A percentile compares a stretch with the other conserved stretches of the same genome.
Evolutionary conservation across 208 protist genomes (phyloP).

Genomic region (Crithidia fasciculata): DNA sequence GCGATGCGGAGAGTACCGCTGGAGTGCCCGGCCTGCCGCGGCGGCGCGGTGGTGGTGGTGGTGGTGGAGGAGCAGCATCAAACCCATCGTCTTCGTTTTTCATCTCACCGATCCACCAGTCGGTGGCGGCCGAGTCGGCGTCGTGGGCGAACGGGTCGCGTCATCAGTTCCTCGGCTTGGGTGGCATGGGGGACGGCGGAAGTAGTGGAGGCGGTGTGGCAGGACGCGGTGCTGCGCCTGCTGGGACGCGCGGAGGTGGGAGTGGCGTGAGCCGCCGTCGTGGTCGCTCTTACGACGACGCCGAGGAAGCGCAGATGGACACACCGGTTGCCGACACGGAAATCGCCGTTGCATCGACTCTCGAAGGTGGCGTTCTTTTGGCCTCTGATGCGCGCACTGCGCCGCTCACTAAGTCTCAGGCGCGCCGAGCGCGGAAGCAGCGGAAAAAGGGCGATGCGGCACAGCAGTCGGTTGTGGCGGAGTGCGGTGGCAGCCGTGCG

Average conservation of each 20-base stretch:
- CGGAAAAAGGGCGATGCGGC: slow-evolving; percentile 32
- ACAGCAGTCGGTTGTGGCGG: slow-evolving; percentile 22
- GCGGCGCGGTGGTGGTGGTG: neutral
- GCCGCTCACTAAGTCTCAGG: neutral
- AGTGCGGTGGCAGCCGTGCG: slow-evolving; percentile 57
- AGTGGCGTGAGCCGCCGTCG: slow-evolving; percentile 11
- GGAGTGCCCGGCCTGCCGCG: too few relatives aligned
- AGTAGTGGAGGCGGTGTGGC: neutral
- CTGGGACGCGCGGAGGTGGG: neutral
- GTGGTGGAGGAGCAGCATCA: slow-evolving; percentile 1
- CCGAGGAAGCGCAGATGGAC: neutral
- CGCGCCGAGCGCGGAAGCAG: slow-evolving; percentile 20
- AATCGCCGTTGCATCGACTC: too few relatives aligned
- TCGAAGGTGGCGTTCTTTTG: neutral
- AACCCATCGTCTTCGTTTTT: slow-evolving; percentile 50
- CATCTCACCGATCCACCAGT: slow-evolving; percentile 83
- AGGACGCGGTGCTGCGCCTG: too few relatives aligned
- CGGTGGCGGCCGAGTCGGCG: slow-evolving; percentile 60
- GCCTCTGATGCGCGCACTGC: neutral
- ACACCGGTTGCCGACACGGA: too few relatives aligned
- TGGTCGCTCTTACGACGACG: slow-evolving; percentile 12
- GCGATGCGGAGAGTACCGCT: neutral
- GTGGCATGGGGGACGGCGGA: slow-evolving; percentile 33
- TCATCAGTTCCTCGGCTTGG: slow-evolving; percentile 60
- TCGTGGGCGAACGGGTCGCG: slow-evolving; percentile 35